Percentiles rank a stretch among this genome's conserved stretches.
Conservation (phyloP, 768 basidiomycete species). For the Xerocomellus intermedius region DNA sequence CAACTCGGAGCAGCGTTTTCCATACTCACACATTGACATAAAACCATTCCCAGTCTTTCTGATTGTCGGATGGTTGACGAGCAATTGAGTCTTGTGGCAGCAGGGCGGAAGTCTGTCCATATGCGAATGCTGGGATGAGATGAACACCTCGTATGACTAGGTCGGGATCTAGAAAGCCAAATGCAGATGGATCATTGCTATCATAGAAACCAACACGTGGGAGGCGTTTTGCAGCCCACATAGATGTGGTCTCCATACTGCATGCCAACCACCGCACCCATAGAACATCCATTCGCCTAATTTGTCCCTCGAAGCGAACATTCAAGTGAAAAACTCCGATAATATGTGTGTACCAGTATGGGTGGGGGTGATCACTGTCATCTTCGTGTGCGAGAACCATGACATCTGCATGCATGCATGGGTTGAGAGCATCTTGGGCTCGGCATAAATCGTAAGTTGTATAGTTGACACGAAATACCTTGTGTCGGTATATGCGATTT, state of each 20-base stretch:
- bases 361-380: conserved; percentile 31
- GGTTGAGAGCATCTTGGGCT: conserved; percentile 41
- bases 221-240: not conserved
- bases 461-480: conserved; percentile 27
- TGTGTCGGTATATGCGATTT: conserved; percentile 28
- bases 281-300: not conserved
- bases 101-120: not conserved
- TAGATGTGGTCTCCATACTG: not conserved
- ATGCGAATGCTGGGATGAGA: not conserved
- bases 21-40: not conserved
- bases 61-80: not conserved
- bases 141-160: not conserved
- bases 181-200: not conserved
- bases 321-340: conserved; percentile 8
- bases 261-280: not conserved
- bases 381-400: conserved; percentile 36
- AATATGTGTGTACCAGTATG: conserved; percentile 36
- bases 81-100: not conserved
- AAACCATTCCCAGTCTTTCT: conserved; percentile 1
- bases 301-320: not conserved
- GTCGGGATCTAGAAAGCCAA: not conserved
- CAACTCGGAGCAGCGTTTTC: rapidly evolving
- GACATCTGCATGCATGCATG: conserved; percentile 34
- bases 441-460: conserved; percentile 29
- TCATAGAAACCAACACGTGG: not conserved